Conservation (phyloP, 2,329 filamentous ascomycete genomes). For the Decorospora gaudefroyi region DNA sequence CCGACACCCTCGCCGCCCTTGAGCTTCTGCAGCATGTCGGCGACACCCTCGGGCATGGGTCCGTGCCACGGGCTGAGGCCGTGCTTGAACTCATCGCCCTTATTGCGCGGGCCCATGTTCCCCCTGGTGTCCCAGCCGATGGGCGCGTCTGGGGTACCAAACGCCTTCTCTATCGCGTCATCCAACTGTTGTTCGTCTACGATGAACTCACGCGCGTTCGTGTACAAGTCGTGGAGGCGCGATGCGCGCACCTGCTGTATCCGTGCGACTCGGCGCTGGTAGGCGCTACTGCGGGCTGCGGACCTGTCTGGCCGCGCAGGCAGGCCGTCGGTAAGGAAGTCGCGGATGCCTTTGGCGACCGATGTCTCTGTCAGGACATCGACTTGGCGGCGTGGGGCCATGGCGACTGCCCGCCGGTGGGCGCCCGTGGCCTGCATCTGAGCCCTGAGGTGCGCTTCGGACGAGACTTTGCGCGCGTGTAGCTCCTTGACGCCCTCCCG, state of each 20-base stretch:
- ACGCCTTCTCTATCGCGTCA: constrained; percentile 73
- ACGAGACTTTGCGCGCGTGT: constrained; percentile 52
- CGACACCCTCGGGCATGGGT: constrained; percentile 40
- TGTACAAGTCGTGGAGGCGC: constrained; percentile 83
- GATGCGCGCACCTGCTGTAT: constrained; percentile 67
- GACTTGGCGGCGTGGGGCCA: constrained; percentile 71
- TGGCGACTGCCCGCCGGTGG: constrained; percentile 57
- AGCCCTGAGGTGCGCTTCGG: constrained; percentile 28
- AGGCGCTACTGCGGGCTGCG: constrained; percentile 40
- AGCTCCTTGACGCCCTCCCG: constrained; percentile 71
- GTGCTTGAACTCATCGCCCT: constrained; percentile 30
- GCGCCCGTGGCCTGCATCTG: constrained; percentile 46
- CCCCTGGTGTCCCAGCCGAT: constrained; percentile 47
- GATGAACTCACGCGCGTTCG: constrained; percentile 86
- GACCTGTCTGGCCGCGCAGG: constrained; percentile 31
- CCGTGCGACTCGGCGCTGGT: constrained; percentile 51
- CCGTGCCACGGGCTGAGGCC: constrained; percentile 42
- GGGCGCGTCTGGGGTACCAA: constrained; percentile 62
- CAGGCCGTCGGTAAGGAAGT: constrained; percentile 42
- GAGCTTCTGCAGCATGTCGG: constrained; percentile 43
- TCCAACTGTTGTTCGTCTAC: constrained; percentile 77
- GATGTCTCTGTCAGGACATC: constrained; percentile 42
- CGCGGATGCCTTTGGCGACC: constrained; percentile 38
- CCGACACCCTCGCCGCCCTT: constrained; percentile 45
- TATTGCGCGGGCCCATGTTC: constrained; percentile 19